Percentiles rank a stretch among this genome's conserved stretches.
Conservation (phyloP, 1,284 basidiomycete species). For the Pterulicium gracile region DNA sequence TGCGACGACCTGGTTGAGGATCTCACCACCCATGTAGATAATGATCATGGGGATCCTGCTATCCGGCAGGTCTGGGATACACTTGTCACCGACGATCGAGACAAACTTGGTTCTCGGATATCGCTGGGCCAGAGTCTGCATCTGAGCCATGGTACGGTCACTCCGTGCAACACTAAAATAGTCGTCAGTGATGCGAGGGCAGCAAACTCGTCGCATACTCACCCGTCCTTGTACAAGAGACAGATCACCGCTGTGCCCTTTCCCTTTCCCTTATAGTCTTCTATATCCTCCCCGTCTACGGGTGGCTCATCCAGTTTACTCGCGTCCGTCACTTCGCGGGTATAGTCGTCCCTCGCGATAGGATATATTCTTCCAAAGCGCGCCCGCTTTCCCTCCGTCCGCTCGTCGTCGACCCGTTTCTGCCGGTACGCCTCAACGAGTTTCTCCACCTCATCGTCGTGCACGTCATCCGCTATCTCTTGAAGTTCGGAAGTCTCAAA, state of each 20-base stretch:
- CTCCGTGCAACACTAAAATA: constrained; percentile 70
- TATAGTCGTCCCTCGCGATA: constrained; percentile 90
- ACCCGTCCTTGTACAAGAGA: constrained; percentile 87
- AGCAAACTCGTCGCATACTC: too few relatives aligned
- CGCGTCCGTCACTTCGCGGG: constrained; percentile 88
- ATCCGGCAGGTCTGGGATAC: constrained; percentile 94
- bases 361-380: constrained; percentile 84
- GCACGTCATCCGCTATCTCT: constrained; percentile 56
- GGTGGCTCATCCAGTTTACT: constrained; percentile 50
- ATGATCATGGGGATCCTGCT: constrained; percentile 86
- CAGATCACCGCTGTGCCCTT: constrained; percentile 81
- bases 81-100: constrained; percentile 90
- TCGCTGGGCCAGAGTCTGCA: constrained; percentile 65
- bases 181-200: too few relatives aligned
- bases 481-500: constrained; percentile 58
- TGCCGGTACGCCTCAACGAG: constrained; percentile 62
- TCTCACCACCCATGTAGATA: constrained; percentile 86
- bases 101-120: constrained; percentile 94
- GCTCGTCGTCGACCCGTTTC: constrained; percentile 61
- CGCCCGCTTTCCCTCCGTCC: constrained; percentile 47
- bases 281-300: background rate
- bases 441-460: constrained; percentile 71
- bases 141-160: constrained; percentile 63
- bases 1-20: constrained; percentile 77
- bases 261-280: constrained; percentile 54